phyloP scores from a whole-genome alignment of 2,329 filamentous ascomycete genomes.

The Claviceps arundinis region DNA sequence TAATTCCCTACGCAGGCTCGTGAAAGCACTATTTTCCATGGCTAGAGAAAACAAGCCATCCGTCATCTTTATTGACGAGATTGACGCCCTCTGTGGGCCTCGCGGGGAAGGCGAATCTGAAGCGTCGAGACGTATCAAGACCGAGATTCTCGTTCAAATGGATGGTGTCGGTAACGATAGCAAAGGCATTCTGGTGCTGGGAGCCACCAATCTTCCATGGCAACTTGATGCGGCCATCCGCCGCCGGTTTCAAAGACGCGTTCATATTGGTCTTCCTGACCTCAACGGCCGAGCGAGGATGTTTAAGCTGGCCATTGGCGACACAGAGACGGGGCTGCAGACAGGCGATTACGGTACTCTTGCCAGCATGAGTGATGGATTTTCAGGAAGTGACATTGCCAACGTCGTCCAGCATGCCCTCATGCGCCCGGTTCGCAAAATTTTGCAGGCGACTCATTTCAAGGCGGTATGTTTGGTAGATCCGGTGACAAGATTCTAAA shows the following conservation, averaged over 20 bases:
- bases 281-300: slow-evolving; percentile 75
- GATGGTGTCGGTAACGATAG: slow-evolving; percentile 95
- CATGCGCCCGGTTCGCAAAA: slow-evolving; percentile 95
- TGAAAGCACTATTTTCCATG: slow-evolving; percentile 96
- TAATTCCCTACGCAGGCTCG: slow-evolving; percentile 44
- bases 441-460: slow-evolving; percentile 95
- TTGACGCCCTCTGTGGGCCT: slow-evolving; percentile 90
- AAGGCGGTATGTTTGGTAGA: slow-evolving; percentile 53
- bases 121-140: slow-evolving; percentile 95
- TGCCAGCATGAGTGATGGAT: slow-evolving; percentile 76
- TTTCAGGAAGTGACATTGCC: slow-evolving; percentile 89
- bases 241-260: slow-evolving; percentile 86
- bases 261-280: slow-evolving; percentile 91
- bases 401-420: slow-evolving; percentile 93
- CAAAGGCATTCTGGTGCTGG: slow-evolving; percentile 83
- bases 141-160: slow-evolving; percentile 97
- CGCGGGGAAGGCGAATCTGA: slow-evolving; percentile 92
- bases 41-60: slow-evolving; percentile 95
- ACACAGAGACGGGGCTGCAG: slow-evolving; percentile 75
- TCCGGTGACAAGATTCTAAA: background rate
- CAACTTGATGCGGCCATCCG: slow-evolving; percentile 93
- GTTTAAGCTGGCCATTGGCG: slow-evolving; percentile 92
- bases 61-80: slow-evolving; percentile 98
- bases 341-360: slow-evolving; percentile 67
- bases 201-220: slow-evolving; percentile 97